Conservation (phyloP, 2,329 filamentous ascomycete species). For the Verticillium albo-atrum region DNA sequence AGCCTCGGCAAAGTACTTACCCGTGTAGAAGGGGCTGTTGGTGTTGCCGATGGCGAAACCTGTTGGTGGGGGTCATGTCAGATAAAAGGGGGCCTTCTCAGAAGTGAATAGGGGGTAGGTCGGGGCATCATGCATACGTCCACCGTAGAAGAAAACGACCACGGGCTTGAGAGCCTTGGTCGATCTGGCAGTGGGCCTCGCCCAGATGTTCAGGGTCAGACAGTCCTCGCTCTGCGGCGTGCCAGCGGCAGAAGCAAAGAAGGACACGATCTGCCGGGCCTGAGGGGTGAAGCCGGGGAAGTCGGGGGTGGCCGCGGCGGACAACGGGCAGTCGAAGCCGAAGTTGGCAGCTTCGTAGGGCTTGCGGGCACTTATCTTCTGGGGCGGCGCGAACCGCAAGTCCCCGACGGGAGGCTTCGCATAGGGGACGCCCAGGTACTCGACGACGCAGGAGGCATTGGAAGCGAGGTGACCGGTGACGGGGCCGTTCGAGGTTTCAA, state of each 20-base stretch:
- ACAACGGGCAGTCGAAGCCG: conserved; percentile 21
- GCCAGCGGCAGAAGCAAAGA: conserved; percentile 15
- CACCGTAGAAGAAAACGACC: conserved; percentile 32
- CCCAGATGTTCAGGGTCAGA: conserved; percentile 32
- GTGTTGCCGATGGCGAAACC: conserved; percentile 26
- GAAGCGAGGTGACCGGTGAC: conserved; percentile 26
- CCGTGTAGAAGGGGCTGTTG: conserved; percentile 33
- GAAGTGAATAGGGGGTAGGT: accelerated
- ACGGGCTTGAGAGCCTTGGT: conserved; percentile 24
- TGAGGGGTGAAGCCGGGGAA: conserved; percentile 23
- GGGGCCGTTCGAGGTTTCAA: conserved; percentile 25
- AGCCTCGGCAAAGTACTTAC: conserved; percentile 34
- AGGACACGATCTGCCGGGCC: conserved; percentile 18
- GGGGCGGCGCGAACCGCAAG: conserved; percentile 18
- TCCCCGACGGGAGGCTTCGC: conserved; percentile 19
- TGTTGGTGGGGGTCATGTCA: too few relatives aligned
- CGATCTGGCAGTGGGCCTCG: conserved; percentile 20
- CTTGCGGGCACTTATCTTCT: conserved; percentile 15
- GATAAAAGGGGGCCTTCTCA: too few relatives aligned
- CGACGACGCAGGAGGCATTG: conserved; percentile 24
- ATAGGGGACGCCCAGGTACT: conserved; percentile 31
- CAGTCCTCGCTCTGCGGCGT: conserved; percentile 29
- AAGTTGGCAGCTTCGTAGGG: conserved; percentile 18
- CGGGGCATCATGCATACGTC: conserved; percentile 10
- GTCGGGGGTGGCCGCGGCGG: conserved; percentile 15